Evolutionary conservation across 352 stramenopile species (phyloP).

Genomic region (Globisporangium radiosum): DNA sequence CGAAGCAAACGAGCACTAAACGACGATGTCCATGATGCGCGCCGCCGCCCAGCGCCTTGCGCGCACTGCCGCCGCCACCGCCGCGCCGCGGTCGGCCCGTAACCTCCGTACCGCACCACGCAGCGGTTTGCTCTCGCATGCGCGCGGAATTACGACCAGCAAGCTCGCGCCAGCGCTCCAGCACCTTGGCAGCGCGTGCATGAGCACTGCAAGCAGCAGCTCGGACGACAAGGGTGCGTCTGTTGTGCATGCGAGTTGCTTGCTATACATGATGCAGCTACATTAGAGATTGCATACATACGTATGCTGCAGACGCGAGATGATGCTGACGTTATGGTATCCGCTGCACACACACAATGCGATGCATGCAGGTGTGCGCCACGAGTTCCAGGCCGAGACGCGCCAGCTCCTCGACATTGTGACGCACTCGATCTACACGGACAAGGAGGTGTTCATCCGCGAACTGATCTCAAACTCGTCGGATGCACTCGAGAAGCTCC

Average conservation of each 20-base stretch:
- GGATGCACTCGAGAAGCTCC: constrained; percentile 98
- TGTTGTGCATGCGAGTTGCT: background rate
- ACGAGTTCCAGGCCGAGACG: constrained; percentile 95
- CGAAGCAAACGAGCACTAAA: constrained; percentile 1
- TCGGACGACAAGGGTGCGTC: constrained; percentile 33
- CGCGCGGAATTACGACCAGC: constrained; percentile 15
- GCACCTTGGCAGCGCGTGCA: constrained; percentile 27
- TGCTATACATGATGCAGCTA: background rate
- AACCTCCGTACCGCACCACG: constrained; percentile 14
- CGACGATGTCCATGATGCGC: constrained; percentile 33
- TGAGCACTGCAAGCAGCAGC: constrained; percentile 31
- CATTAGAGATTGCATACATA: background rate
- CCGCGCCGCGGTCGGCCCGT: background rate
- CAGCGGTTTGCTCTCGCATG: background rate
- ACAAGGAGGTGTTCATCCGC: constrained; percentile 99
- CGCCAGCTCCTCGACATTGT: constrained; percentile 96
- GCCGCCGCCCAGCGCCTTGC: constrained; percentile 33
- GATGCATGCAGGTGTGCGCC: constrained; percentile 37
- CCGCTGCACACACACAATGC: background rate
- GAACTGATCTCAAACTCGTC: constrained; percentile 99
- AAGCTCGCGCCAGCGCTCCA: constrained; percentile 29
- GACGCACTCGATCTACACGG: constrained; percentile 99
- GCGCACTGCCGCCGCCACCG: constrained; percentile 19
- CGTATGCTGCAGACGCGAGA: background rate
- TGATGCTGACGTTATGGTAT: background rate